Percentiles rank a stretch among this genome's conserved stretches.
These are phyloP conservation scores for Pilasporangium apinafurcum DNA, from an alignment of 352 stramenopile species.

Conservation along the genomic window DNA sequence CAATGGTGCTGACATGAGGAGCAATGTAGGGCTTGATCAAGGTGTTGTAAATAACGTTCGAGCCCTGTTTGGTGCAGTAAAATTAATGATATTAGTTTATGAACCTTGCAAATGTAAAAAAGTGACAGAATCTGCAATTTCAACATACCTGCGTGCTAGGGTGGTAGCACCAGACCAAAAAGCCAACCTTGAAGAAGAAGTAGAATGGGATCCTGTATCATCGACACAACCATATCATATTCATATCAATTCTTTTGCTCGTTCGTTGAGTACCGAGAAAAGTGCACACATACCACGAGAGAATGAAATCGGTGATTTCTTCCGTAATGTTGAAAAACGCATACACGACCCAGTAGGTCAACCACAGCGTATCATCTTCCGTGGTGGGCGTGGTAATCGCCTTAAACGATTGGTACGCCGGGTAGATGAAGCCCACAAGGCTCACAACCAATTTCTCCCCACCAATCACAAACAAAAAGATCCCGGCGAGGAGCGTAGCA, in stretches of 20 bases:
- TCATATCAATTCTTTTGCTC: no score
- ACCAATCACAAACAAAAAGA: conserved; percentile 76
- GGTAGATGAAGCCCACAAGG: conserved; percentile 85
- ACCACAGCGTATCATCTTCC: conserved; percentile 83
- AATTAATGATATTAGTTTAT: not conserved
- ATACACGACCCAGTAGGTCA: conserved; percentile 94
- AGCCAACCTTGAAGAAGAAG: conserved; percentile 84
- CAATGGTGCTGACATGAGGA: conserved; percentile 59
- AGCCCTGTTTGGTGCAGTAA: conserved; percentile 28
- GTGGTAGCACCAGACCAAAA: conserved; percentile 85
- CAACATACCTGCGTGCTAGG: conserved; percentile 55
- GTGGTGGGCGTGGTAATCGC: conserved; percentile 68
- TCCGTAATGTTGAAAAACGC: conserved; percentile 96
- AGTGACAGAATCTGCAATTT: not conserved
- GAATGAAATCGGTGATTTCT: conserved; percentile 69
- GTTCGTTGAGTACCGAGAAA: no score
- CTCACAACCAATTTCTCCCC: conserved; percentile 73
- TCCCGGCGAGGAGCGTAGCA: conserved; percentile 29
- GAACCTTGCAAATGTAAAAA: not conserved
- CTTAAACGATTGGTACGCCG: conserved; percentile 87
- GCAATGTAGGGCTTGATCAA: conserved; percentile 81
- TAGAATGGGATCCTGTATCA: conserved; percentile 70
- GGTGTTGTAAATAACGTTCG: conserved; percentile 78
- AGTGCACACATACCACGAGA: conserved; percentile 48
- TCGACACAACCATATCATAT: not conserved